Base-by-base conservation (phyloP, 495 filamentous ascomycete species). In the Pseudotulostoma volvatum region DNA sequence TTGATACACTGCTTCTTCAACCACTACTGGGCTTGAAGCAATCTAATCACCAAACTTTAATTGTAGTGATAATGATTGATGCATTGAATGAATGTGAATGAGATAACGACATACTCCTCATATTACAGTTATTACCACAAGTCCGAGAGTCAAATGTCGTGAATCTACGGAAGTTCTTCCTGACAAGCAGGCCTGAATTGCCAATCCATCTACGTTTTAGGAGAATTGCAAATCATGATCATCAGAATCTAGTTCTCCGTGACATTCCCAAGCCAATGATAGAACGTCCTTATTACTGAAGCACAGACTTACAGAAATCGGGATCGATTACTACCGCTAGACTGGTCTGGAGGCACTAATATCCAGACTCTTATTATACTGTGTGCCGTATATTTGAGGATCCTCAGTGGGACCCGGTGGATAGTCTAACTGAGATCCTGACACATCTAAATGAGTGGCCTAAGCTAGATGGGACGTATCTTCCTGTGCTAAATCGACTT, bases 11-110 rank as follows among this genome's bases (percentile, higher is more conserved):
- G 9, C 45, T 68, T 44, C 31, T 64, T 18, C 9, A 53, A 16
- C 57, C 61, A 15, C 46, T 65, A 3, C 33, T 0, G 34, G 11
- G 15, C 1, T 38, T 9, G 14, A 34, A 9, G 5, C 19, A 23
- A 33, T 2, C 7, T n/a, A 19, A 30, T 16, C 7, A 18, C 4
- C 36, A 47, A 43, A 30, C n/a, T 20, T 38, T 25, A 44, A 43
- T 19, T n/a, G 13, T 55, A 9, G 39, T 63, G n/a, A 51, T 71
- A 9, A 55, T 72, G 11, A 50, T 74, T 19, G 68, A 74, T 43
- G 69, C 69, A 38, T 53, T 74, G 13, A 69, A 72, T 37, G 66
- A 73, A 42, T 73, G 64, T 41, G 61, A 62, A 1, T 16, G 43
- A 5, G 58, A 67, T 11, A 25, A 56, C 13, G 58, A 68, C 38